Evolutionary conservation across 2,329 filamentous ascomycete species (phyloP), one percentile per base, ranked within the genome.

Genomic region (Lojkania enalia): DNA sequence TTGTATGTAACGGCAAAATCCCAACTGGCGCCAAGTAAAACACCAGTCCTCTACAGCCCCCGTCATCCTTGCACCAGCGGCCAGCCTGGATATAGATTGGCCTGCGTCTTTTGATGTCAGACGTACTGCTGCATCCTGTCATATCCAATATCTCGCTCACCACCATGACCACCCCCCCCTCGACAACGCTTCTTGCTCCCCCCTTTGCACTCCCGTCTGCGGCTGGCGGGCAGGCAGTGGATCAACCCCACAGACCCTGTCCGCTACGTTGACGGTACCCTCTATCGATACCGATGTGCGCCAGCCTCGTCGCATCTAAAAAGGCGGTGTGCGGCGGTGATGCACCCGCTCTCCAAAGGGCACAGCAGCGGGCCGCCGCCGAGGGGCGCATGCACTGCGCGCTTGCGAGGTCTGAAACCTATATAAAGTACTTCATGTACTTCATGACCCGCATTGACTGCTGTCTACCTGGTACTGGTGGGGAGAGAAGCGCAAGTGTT

Each of bases 261-360:
- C 37, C 44, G 21, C 15, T 44, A 64, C 63, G 57, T 65, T 52
- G 49, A 4, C 46, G 29, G 45, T 52, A 52, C 54, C 51, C 51
- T 48, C 49, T 54, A 63, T 66, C 61, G 60, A 65, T 63, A 61
- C 50, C 55, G 54, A 49, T 42, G 51, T 52, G 49, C 46, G 57
- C 52, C 54, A 51, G 55, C 35, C 45, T 45, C 44, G 48, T 52
- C 23, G 30, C 30, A 15, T 33, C 18, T 21, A 11, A 67, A 69
- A 67, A 60, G 59, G 64, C 66, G 66, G 66, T 69, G 64, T 49
- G 37, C 46, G 39, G 43, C 33, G 12, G 11, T 20, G 11, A 27
- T 40, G 39, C 39, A 42, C 29, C 49, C 49, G 44, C 32, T 42
- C 31, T 39, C 4, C 13, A 49, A 43, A 39, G 13, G 32, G 38